Conservation (phyloP, 129 eudicot genomes). For the Oenanthe sinensis region DNA sequence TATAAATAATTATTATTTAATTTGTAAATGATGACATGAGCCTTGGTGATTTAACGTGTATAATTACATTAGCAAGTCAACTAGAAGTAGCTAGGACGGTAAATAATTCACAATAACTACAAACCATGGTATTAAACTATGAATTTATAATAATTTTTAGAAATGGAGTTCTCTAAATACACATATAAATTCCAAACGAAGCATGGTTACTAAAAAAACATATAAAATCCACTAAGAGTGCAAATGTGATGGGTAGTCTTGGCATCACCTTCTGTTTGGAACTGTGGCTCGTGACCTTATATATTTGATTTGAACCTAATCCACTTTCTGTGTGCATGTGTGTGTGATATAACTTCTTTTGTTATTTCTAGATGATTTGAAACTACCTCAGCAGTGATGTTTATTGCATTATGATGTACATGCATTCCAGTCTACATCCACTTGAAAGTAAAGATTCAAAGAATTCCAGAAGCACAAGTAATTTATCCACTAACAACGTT, state of each 20-base stretch:
- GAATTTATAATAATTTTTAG: too few relatives aligned
- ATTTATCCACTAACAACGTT: neutral
- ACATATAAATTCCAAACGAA: too few relatives aligned
- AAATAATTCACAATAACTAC: neutral
- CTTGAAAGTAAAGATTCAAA: neutral
- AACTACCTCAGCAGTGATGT: conserved; percentile 1
- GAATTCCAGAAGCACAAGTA: neutral
- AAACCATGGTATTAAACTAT: too few relatives aligned
- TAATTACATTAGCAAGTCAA: neutral
- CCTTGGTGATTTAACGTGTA: neutral
- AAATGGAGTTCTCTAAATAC: too few relatives aligned
- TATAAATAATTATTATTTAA: too few relatives aligned
- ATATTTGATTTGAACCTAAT: neutral
- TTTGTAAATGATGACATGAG: neutral
- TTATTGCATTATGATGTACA: neutral
- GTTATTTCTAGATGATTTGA: neutral
- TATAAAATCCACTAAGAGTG: too few relatives aligned
- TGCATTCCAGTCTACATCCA: neutral
- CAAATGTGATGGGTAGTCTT: too few relatives aligned
- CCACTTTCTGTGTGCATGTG: neutral
- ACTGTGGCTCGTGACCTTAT: neutral
- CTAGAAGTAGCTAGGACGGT: neutral
- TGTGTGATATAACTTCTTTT: neutral
- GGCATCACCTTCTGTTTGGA: neutral
- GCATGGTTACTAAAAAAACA: too few relatives aligned